Evolutionary conservation across 805 yeast species (phyloP), one percentile per base, ranked within the genome.

Genomic region (Kuraishia molischiana): DNA sequence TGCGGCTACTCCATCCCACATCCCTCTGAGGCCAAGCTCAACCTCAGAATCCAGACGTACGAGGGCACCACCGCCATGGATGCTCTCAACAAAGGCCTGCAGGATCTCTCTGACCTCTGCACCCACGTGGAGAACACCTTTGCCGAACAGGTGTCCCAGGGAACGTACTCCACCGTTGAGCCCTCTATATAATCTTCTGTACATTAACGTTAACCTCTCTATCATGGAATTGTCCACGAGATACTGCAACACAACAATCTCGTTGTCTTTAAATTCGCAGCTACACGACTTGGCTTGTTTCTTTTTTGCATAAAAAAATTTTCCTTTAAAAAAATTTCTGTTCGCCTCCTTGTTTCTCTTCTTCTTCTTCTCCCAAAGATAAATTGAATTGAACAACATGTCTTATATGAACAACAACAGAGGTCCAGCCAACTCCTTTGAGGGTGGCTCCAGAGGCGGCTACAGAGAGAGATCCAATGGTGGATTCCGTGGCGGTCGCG

Each of bases 1-100:
- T 90, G 97, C 56, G 98, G 98, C 40, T 92, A 92, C 64, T 86
- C 97, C 32, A 92, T 92, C 48, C 98, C 98, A 9, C 98, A 92
- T 61, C 98, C 98, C 15, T 85, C 95, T 26, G 98, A 92, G 62
- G 70, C 85, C 43, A 81, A 83, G 48, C 66, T 92, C 61, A 86
- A 92, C 62, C 58, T 92, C 40, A 77, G 98, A 63, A 86, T 92
- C 45, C 98, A 92, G 64, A 92, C 98, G 1, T 89, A 87, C 54
- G 96, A 82, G 36, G 30, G 34, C 6, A 72, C 76, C 46, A 80
- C 97, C 3, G 97, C 97, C 3, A 77, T 85, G 29, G 95, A 90
- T 57, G 97, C 96, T 1, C 69, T 92, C 32, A 89, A 85, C 51
- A 85, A 86, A 58, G 97, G 97, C 19, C 70, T 92, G 43, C 84